These are phyloP conservation scores for Cymbidium sinense DNA, from an alignment of 106 monocot species.

Conservation along the genomic window DNA sequence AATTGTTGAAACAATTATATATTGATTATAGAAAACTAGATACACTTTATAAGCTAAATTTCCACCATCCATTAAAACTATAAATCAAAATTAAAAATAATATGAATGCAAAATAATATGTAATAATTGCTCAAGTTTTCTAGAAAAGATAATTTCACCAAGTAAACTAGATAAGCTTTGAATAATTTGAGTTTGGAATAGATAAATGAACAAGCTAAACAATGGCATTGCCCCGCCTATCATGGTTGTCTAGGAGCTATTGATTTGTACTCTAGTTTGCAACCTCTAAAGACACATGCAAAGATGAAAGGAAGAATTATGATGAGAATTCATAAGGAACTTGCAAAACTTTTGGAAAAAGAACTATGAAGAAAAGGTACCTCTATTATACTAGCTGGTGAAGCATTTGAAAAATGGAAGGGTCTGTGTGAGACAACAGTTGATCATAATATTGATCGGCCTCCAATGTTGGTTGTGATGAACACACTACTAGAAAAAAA, in stretches of 20 bases:
- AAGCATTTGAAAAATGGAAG: conserved; percentile 63
- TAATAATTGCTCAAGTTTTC: neutral
- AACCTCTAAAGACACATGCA: conserved; percentile 74
- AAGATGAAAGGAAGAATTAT: conserved; percentile 60
- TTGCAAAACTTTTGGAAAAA: conserved; percentile 69
- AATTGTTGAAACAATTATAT: neutral
- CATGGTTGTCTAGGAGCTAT: conserved; percentile 82
- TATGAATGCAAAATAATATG: neutral
- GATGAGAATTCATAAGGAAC: conserved; percentile 67
- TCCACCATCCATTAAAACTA: neutral
- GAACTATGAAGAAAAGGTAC: conserved; percentile 64
- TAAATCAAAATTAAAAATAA: conserved; percentile 1
- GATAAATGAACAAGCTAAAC: conserved; percentile 58
- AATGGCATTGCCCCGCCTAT: conserved; percentile 90
- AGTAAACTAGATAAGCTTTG: conserved; percentile 33
- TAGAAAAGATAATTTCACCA: neutral
- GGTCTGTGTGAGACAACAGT: conserved; percentile 40
- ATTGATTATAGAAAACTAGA: neutral
- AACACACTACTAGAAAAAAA: conserved; percentile 61
- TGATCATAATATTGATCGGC: conserved; percentile 76
- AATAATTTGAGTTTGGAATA: conserved; percentile 44
- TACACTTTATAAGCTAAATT: neutral
- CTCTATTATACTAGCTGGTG: conserved; percentile 38
- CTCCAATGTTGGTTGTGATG: conserved; percentile 84
- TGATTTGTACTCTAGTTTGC: conserved; percentile 79